Conservation (phyloP, 192 early-diverging fungal genomes). For the Podila epigama region DNA sequence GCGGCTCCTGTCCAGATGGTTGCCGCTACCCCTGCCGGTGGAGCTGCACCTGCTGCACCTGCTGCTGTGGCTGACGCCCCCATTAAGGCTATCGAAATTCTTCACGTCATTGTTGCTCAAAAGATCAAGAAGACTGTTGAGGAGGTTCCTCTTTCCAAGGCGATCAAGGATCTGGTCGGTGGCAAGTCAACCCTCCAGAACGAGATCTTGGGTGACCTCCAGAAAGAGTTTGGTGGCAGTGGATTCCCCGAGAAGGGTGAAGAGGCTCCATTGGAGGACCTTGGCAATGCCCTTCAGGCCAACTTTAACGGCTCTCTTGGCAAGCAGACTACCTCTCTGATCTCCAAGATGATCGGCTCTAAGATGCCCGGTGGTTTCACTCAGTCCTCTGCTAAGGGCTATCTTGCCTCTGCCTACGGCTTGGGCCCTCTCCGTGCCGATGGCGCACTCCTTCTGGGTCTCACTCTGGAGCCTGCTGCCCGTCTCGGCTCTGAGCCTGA, state of each 20-base stretch:
- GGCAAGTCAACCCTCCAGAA: constrained; percentile 98
- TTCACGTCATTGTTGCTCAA: constrained; percentile 87
- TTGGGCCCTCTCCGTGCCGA: constrained; percentile 79
- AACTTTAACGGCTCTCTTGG: constrained; percentile 77
- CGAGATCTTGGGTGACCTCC: constrained; percentile 94
- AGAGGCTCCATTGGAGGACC: constrained; percentile 86
- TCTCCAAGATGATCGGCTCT: constrained; percentile 80
- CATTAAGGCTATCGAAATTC: constrained; percentile 82
- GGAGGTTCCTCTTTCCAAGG: constrained; percentile 78
- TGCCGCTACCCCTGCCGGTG: constrained; percentile 28
- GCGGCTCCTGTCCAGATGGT: constrained; percentile 47
- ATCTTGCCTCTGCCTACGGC: constrained; percentile 76
- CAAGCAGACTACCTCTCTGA: constrained; percentile 76
- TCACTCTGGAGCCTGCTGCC: constrained; percentile 82
- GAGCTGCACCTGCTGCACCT: constrained; percentile 26
- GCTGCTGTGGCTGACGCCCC: constrained; percentile 69
- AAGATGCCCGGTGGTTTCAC: constrained; percentile 96
- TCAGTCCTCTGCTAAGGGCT: constrained; percentile 76
- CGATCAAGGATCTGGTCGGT: constrained; percentile 93
- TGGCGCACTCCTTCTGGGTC: constrained; percentile 77
- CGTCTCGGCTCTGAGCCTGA: constrained; percentile 80
- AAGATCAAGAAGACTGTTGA: constrained; percentile 87
- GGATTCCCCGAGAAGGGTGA: constrained; percentile 90
- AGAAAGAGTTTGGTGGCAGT: constrained; percentile 84
- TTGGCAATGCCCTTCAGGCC: constrained; percentile 70